phyloP scores from a whole-genome alignment of 768 basidiomycete species.

The Naganishia vishniacii region DNA sequence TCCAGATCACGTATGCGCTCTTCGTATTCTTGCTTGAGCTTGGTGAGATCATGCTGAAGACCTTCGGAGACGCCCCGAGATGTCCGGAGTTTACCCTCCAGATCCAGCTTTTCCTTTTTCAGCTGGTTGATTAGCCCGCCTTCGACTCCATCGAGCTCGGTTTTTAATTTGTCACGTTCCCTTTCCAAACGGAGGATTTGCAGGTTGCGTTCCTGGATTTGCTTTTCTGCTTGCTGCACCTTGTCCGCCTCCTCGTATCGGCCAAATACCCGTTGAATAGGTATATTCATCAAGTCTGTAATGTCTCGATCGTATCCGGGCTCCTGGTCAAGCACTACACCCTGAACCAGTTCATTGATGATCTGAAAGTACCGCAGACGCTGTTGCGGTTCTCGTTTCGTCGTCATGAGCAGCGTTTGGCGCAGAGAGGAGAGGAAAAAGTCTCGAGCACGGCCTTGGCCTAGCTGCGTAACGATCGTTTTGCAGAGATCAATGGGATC shows the following conservation, averaged over 20 bases:
- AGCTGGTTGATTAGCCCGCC: constrained; percentile 80
- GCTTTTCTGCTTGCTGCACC: constrained; percentile 69
- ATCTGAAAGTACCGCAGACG: constrained; percentile 86
- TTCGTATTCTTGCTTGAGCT: constrained; percentile 72
- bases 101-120: constrained; percentile 51
- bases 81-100: constrained; percentile 71
- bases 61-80: constrained; percentile 72
- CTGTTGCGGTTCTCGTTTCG: constrained; percentile 77
- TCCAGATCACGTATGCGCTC: constrained; percentile 66
- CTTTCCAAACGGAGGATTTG: constrained; percentile 62
- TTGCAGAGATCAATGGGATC: constrained; percentile 82
- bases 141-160: constrained; percentile 70
- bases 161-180: constrained; percentile 76
- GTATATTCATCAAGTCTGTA: constrained; percentile 77
- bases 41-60: constrained; percentile 69
- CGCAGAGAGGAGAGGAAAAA: constrained; percentile 92
- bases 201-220: constrained; percentile 64
- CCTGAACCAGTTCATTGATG: constrained; percentile 78
- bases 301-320: constrained; percentile 61
- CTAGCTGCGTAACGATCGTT: constrained; percentile 69
- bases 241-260: constrained; percentile 87
- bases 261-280: constrained; percentile 79
- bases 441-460: constrained; percentile 69
- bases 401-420: constrained; percentile 67
- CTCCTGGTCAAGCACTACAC: constrained; percentile 89